A percentile compares a stretch with the other conserved stretches of the same genome.
Conservation (phyloP, 345 rosid genomes). For the Gossypium rotundifolium region DNA sequence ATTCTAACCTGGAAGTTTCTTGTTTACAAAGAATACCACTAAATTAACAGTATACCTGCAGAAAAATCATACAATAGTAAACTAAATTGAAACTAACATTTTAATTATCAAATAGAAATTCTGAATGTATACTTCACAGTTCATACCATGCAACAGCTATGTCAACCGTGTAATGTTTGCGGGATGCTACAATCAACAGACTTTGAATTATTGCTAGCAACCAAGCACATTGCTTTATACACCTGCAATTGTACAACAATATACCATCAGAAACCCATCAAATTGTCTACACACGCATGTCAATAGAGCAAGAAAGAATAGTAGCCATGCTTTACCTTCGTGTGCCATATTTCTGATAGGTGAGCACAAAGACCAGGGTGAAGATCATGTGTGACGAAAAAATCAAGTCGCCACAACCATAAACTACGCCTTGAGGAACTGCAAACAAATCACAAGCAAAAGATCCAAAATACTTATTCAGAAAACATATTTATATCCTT, state of each 20-base stretch:
- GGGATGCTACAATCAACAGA: slow-evolving; percentile 74
- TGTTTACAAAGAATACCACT: slow-evolving; percentile 29
- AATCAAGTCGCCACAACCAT: slow-evolving; percentile 86
- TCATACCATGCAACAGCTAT: slow-evolving; percentile 72
- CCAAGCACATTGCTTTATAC: slow-evolving; percentile 69
- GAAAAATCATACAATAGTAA: not conserved
- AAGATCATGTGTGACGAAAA: slow-evolving; percentile 95
- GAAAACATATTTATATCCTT: not conserved
- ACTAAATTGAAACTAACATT: slow-evolving; percentile 12
- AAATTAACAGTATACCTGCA: slow-evolving; percentile 92
- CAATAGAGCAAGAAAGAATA: not conserved
- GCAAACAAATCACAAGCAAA: slow-evolving; percentile 22
- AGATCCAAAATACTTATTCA: not conserved
- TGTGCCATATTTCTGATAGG: slow-evolving; percentile 67
- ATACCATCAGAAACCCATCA: not conserved
- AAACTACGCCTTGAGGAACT: slow-evolving; percentile 68
- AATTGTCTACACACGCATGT: not conserved
- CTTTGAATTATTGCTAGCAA: slow-evolving; percentile 63
- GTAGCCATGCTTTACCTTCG: slow-evolving; percentile 36
- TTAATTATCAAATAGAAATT: not conserved
- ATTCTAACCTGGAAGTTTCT: slow-evolving; percentile 79
- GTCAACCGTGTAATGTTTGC: slow-evolving; percentile 33
- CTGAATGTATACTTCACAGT: not conserved
- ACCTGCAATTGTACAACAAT: slow-evolving; percentile 37
- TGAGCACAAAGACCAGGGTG: slow-evolving; percentile 61